A percentile compares a stretch with the other conserved stretches of the same genome.
Conservation (phyloP, 192 early-diverging fungal species). For the Jimgerdemannia flammicorona region DNA sequence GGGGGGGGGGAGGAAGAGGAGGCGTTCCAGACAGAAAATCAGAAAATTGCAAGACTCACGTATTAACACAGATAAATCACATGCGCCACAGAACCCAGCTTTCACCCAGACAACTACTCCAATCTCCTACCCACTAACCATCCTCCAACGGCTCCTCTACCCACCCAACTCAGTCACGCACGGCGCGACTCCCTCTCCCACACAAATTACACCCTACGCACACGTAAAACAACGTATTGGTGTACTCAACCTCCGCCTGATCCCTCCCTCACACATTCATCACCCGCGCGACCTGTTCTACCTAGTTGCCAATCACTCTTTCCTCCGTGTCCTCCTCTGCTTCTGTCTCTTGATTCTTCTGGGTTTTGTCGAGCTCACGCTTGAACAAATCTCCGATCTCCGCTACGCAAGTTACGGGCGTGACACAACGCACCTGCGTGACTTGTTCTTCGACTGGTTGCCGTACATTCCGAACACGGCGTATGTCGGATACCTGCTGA, state of each 20-base stretch:
- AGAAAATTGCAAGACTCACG: too few species aligned
- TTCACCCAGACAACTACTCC: too few species aligned
- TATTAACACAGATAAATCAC: too few species aligned
- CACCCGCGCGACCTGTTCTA: slow-evolving; percentile 4
- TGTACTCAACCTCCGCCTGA: slow-evolving; percentile 5
- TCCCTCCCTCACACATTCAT: slow-evolving; percentile 17
- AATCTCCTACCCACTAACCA: too few species aligned
- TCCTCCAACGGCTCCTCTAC: too few species aligned
- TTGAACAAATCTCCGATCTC: slow-evolving; percentile 24
- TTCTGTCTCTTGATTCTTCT: slow-evolving; percentile 14
- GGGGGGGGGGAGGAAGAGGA: too few species aligned
- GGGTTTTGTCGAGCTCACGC: slow-evolving; percentile 19
- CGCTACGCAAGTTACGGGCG: slow-evolving; percentile 7
- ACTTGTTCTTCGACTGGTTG: slow-evolving; percentile 45
- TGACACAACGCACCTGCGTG: slow-evolving; percentile 26
- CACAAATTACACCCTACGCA: too few species aligned
- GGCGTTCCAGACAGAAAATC: too few species aligned
- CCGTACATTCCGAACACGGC: slow-evolving; percentile 36
- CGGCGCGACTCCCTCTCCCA: too few species aligned
- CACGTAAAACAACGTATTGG: background rate
- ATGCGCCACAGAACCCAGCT: too few species aligned
- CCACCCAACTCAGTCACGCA: too few species aligned
- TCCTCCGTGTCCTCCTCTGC: slow-evolving; percentile 11
- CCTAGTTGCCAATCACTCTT: slow-evolving; percentile 25
- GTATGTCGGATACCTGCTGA: slow-evolving; percentile 51